Percentiles rank a stretch among this genome's conserved stretches.
Evolutionary conservation across 306 rosid species (phyloP).

Genomic region (Cucurbita pepo): DNA sequence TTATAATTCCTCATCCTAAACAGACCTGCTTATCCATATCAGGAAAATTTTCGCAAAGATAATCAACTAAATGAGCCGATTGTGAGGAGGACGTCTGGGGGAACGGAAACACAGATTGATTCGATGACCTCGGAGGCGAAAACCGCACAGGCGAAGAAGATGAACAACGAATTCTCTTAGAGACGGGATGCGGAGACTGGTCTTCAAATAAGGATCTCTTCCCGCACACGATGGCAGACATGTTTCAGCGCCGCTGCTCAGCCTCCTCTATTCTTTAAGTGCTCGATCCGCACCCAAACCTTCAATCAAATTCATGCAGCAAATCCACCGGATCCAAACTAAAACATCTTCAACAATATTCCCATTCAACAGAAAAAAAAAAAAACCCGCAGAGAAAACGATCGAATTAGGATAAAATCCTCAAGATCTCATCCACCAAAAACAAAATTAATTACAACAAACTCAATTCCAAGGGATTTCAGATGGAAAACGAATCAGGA

Average conservation of each 20-base stretch:
- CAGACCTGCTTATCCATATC: slow-evolving; percentile 68
- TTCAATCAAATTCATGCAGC: slow-evolving; percentile 35
- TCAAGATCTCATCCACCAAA: neutral
- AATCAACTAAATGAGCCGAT: slow-evolving; percentile 25
- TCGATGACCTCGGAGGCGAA: slow-evolving; percentile 24
- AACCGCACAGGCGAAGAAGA: slow-evolving; percentile 44
- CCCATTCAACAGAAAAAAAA: neutral
- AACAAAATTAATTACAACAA: neutral
- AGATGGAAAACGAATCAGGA: neutral
- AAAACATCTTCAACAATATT: neutral
- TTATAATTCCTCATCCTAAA: neutral
- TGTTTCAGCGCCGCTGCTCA: slow-evolving; percentile 52
- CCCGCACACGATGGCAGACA: slow-evolving; percentile 96
- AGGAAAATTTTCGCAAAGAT: slow-evolving; percentile 46
- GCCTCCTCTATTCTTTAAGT: slow-evolving; percentile 18
- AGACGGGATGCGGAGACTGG: slow-evolving; percentile 31
- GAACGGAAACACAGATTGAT: slow-evolving; percentile 14
- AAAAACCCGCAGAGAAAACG: neutral
- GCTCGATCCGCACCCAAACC: slow-evolving; percentile 4
- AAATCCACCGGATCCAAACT: slow-evolving; percentile 10
- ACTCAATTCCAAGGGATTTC: neutral
- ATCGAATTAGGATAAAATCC: neutral
- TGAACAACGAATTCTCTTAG: slow-evolving; percentile 56
- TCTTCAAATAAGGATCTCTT: slow-evolving; percentile 92
- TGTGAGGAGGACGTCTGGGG: slow-evolving; percentile 11